Base-by-base conservation (phyloP, 2,329 filamentous ascomycete genomes). In the Fonsecaea pugnacius region DNA sequence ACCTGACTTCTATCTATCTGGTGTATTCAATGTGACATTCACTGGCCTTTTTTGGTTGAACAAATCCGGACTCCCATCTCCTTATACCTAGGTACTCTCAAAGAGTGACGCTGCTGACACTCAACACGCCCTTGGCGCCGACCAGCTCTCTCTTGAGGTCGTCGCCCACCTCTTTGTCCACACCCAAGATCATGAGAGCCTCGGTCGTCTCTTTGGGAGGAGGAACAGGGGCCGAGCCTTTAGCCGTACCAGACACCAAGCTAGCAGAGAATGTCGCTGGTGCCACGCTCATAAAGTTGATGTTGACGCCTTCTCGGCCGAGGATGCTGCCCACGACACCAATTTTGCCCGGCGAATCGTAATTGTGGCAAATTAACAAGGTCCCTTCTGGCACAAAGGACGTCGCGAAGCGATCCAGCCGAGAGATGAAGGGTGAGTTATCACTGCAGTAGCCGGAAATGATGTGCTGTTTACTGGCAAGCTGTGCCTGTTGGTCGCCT, bases 291-390 rank as follows among this genome's bases (percentile, higher is more conserved):
- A 94, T 95, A 73, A 89, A 92, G 52, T 84, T 85, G 74, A 94
- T 91, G 72, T 95, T 95, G 58, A 95, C 87, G 0, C 86, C 87
- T 40, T 89, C 84, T 40, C 82, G 82, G 0, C 91, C 91, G 30
- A 94, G 78, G 58, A 87, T 82, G 63, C 83, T 87, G 0, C 91
- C 91, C 2, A 95, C 91, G 40, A 87, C 86, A 1, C 91, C 91
- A 74, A 95, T 94, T 80, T 92, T 93, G 10, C 91, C 91, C 0
- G 90, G 90, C 68, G 88, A 84, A 73, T 95, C 91, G 72, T 91
- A 92, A 78, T 94, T 94, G 72, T 91, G 85, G 71, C 91, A 85
- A 64, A 94, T 89, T n/a, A 93, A 80, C 64, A 94, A 75, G 0
- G 86, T 91, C 0, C 91, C 91, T 64, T 89, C 84, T 0, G 91